These are phyloP conservation scores for Gonapodya prolifera DNA, from an alignment of 192 early-diverging fungal species.

Conservation along the genomic window DNA sequence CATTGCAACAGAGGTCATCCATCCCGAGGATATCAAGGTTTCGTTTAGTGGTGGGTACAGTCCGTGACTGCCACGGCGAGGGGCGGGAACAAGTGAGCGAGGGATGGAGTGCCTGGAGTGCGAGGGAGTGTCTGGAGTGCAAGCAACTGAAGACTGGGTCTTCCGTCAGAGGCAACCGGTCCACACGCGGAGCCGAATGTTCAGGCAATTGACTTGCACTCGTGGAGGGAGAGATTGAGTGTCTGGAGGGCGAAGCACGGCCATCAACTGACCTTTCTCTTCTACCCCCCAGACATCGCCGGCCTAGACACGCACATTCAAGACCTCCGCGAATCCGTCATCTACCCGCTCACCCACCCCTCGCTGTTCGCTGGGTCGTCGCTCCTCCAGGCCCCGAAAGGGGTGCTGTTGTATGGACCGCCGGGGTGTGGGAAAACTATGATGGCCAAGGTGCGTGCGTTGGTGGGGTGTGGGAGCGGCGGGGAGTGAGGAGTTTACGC, in stretches of 20 bases:
- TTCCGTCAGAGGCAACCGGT: too few species aligned
- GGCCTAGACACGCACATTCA: slow-evolving; percentile 88
- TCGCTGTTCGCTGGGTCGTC: slow-evolving; percentile 75
- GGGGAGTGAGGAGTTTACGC: too few species aligned
- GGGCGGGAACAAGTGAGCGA: too few species aligned
- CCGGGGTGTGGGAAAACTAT: slow-evolving; percentile 98
- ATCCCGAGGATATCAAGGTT: slow-evolving; percentile 79
- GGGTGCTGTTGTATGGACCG: slow-evolving; percentile 89
- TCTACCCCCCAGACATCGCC: slow-evolving; percentile 69
- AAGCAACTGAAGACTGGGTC: too few species aligned
- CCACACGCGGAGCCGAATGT: too few species aligned
- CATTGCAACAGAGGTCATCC: slow-evolving; percentile 87
- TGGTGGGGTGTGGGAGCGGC: too few species aligned
- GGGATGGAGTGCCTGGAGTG: too few species aligned
- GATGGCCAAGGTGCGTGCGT: slow-evolving; percentile 65
- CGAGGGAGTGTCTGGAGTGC: too few species aligned
- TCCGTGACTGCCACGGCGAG: too few species aligned
- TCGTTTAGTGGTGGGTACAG: slow-evolving; percentile 55
- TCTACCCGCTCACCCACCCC: slow-evolving; percentile 88
- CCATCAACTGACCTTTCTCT: too few species aligned
- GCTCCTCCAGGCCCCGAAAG: slow-evolving; percentile 83
- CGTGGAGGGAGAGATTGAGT: not conserved
- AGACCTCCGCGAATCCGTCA: slow-evolving; percentile 85
- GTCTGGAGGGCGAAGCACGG: not conserved
- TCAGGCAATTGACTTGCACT: not conserved